phyloP scores from a whole-genome alignment of 1,284 basidiomycete genomes.

The Cronartium quercuum region DNA sequence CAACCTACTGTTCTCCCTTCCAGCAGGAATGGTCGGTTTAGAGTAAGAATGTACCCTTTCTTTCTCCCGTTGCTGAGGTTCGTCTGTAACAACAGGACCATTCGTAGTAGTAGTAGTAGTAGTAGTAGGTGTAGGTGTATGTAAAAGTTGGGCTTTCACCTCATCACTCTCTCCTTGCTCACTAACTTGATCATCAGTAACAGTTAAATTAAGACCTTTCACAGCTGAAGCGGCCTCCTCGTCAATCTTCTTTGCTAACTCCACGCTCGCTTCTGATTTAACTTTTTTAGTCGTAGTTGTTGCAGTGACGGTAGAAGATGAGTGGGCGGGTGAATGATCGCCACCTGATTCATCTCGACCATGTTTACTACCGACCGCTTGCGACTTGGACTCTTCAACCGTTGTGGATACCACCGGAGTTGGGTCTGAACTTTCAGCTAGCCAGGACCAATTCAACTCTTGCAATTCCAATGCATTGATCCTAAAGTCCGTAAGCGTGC shows the following conservation, averaged over 20 bases:
- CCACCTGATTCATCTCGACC: slow-evolving; percentile 2
- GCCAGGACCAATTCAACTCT: slow-evolving; percentile 52
- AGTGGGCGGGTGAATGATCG: neutral
- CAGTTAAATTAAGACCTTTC: slow-evolving; percentile 3
- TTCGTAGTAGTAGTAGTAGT: neutral
- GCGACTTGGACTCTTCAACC: too few relatives aligned
- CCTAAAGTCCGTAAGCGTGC: slow-evolving; percentile 91
- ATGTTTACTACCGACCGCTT: slow-evolving; percentile 2
- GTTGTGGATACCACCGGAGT: neutral
- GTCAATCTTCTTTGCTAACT: slow-evolving; percentile 8
- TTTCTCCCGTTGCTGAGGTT: neutral
- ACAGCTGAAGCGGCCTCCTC: slow-evolving; percentile 18
- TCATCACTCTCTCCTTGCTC: slow-evolving; percentile 16
- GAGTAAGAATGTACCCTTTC: neutral
- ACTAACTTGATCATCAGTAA: slow-evolving; percentile 22
- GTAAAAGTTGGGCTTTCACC: slow-evolving; percentile 10
- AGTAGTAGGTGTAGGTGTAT: neutral
- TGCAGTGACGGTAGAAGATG: neutral
- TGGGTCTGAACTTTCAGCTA: neutral
- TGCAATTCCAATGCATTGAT: slow-evolving; percentile 76
- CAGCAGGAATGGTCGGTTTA: slow-evolving; percentile 36
- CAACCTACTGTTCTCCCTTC: slow-evolving; percentile 45
- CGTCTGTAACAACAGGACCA: neutral
- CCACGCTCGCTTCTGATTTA: slow-evolving; percentile 3
- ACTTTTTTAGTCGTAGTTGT: neutral